Conservation (phyloP, 176 grass and related monocot genomes). For the Poa annua region DNA sequence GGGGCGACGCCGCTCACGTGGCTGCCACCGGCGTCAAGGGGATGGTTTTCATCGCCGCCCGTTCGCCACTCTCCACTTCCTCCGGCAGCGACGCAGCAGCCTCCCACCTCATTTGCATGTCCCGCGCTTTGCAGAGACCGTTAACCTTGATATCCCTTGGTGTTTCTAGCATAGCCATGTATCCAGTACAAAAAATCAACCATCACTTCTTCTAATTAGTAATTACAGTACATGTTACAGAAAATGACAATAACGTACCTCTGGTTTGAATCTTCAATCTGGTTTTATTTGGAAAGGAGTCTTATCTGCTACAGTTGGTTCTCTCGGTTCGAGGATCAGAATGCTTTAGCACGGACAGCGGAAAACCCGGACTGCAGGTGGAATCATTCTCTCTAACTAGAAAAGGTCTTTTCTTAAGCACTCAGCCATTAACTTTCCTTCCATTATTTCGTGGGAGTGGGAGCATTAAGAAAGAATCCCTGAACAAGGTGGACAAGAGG, state of each 20-base stretch:
- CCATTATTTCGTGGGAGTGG: not conserved
- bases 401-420: constrained; percentile 34
- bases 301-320: not conserved
- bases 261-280: not conserved
- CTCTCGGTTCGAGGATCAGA: constrained; percentile 26
- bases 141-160: too few species aligned
- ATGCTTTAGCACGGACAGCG: constrained; percentile 21
- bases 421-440: not conserved
- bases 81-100: too few species aligned
- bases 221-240: too few species aligned
- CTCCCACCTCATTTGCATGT: too few species aligned
- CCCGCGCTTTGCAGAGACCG: too few species aligned
- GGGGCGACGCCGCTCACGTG: too few species aligned
- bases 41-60: too few species aligned
- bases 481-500: constrained; percentile 8
- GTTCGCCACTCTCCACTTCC: too few species aligned
- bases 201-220: not conserved
- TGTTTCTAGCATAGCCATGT: too few species aligned
- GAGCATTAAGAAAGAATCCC: not conserved
- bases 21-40: too few species aligned
- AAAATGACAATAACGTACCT: too few species aligned
- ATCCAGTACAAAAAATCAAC: not conserved
- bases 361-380: constrained; percentile 43
- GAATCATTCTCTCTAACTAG: constrained; percentile 38
- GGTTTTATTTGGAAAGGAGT: not conserved